These are phyloP conservation scores for Leccinum griseonigrum DNA, from an alignment of 1,284 basidiomycete species.

Conservation along the genomic window DNA sequence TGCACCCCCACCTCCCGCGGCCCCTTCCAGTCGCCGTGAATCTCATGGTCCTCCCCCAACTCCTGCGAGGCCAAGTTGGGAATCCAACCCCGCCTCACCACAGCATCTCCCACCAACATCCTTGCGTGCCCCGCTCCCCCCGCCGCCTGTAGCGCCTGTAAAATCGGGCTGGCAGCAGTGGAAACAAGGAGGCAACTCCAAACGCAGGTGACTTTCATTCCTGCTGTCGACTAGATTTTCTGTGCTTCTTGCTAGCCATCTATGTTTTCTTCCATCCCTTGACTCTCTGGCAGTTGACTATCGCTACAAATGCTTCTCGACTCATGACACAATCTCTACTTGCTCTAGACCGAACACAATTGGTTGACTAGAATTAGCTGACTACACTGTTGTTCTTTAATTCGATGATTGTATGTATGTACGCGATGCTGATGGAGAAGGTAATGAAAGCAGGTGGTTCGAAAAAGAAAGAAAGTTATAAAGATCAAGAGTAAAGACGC, in stretches of 20 bases:
- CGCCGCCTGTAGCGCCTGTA: constrained; percentile 16
- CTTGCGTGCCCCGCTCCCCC: constrained; percentile 12
- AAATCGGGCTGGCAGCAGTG: constrained; percentile 35
- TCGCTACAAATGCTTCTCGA: constrained; percentile 14
- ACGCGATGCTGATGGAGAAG: constrained; percentile 31
- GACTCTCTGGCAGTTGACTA: constrained; percentile 2
- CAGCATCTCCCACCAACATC: constrained; percentile 8
- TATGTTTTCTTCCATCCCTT: background rate
- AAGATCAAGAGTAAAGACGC: constrained; percentile 33
- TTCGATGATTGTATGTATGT: constrained; percentile 39
- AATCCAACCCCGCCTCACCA: background rate
- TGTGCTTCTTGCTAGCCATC: constrained; percentile 4
- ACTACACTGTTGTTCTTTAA: constrained; percentile 39
- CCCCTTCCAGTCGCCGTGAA: constrained; percentile 20
- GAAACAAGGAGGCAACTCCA: constrained; percentile 27
- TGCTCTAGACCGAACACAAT: constrained; percentile 17
- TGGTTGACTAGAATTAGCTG: constrained; percentile 36
- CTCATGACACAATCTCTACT: constrained; percentile 10
- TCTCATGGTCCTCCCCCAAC: background rate
- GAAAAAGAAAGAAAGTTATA: constrained; percentile 35
- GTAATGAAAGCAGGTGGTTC: constrained; percentile 28
- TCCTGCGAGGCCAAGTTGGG: constrained; percentile 1
- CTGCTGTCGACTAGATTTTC: background rate
- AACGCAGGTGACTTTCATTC: constrained; percentile 22
- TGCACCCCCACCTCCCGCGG: constrained; percentile 2